Evolutionary conservation across 192 early-diverging fungal genomes (phyloP).

Genomic region (Coemansia sp.): DNA sequence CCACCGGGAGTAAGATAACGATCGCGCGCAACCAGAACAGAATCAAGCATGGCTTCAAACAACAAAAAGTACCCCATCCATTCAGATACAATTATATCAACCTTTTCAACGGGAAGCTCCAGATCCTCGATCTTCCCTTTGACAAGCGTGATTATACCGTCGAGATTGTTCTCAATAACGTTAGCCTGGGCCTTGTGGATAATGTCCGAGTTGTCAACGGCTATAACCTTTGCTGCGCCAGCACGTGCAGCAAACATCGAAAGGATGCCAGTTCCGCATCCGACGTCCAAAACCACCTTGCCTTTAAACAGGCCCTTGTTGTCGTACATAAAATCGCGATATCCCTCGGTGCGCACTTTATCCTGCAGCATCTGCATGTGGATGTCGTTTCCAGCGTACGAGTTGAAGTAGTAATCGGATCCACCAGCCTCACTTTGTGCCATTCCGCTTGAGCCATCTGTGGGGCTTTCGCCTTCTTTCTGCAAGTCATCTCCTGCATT

Average conservation of each 20-base stretch:
- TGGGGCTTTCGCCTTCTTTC: background rate
- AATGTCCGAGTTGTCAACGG: conserved; percentile 62
- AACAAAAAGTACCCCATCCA: conserved; percentile 96
- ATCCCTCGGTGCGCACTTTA: conserved; percentile 88
- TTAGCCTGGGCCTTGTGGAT: conserved; percentile 65
- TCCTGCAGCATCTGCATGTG: conserved; percentile 99
- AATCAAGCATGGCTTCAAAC: conserved; percentile 91
- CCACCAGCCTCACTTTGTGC: conserved; percentile 9
- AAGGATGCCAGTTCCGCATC: conserved; percentile 92
- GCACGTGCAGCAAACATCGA: conserved; percentile 95
- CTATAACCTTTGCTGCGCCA: conserved; percentile 94
- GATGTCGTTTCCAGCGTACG: conserved; percentile 48
- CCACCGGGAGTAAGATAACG: conserved; percentile 94
- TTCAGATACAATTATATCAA: conserved; percentile 96
- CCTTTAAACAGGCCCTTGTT: conserved; percentile 80
- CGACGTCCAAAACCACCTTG: conserved; percentile 92
- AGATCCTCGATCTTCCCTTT: conserved; percentile 82
- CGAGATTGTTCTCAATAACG: conserved; percentile 75
- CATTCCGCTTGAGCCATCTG: background rate
- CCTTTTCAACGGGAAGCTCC: conserved; percentile 63
- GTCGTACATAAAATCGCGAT: conserved; percentile 89
- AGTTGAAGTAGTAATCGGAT: conserved; percentile 59
- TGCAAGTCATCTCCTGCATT: conserved; percentile 50
- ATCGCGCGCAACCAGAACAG: conserved; percentile 62
- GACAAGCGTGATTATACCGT: conserved; percentile 85